Percentiles rank a stretch among this genome's conserved stretches.
These are phyloP conservation scores for Aspergillus cristatus DNA, from an alignment of 495 filamentous ascomycete genomes.

Conservation along the genomic window DNA sequence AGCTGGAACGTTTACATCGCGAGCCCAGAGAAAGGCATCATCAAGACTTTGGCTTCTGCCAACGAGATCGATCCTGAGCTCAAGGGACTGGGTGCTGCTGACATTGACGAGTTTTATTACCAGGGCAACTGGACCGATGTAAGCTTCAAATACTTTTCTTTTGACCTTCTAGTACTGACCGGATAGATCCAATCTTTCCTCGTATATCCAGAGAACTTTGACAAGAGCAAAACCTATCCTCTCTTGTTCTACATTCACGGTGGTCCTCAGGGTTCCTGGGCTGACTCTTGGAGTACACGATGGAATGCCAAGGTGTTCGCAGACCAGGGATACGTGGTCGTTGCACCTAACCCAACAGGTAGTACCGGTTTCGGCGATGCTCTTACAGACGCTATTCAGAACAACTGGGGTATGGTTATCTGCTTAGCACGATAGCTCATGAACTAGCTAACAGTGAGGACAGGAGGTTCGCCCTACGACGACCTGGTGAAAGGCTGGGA, in stretches of 20 bases:
- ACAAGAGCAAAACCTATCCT: slow-evolving; percentile 39
- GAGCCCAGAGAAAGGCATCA: slow-evolving; percentile 16
- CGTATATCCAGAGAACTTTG: slow-evolving; percentile 35
- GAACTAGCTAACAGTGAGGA: neutral
- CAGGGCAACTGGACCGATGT: slow-evolving; percentile 27
- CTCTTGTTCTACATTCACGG: slow-evolving; percentile 44
- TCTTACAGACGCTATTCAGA: slow-evolving; percentile 36
- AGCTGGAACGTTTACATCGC: slow-evolving; percentile 27
- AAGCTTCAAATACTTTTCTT: neutral
- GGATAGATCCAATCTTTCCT: slow-evolving; percentile 43
- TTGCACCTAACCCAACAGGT: slow-evolving; percentile 45
- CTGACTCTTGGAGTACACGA: slow-evolving; percentile 39
- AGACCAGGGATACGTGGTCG: slow-evolving; percentile 49
- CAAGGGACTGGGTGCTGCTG: slow-evolving; percentile 15
- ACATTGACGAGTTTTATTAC: slow-evolving; percentile 31
- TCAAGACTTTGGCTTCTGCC: slow-evolving; percentile 19
- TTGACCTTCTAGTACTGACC: neutral
- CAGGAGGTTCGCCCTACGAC: slow-evolving; percentile 41
- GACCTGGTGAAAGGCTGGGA: slow-evolving; percentile 45
- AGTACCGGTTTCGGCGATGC: slow-evolving; percentile 41
- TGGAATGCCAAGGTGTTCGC: slow-evolving; percentile 47
- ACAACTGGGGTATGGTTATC: slow-evolving; percentile 35
- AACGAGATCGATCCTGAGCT: slow-evolving; percentile 29
- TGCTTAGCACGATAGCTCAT: neutral
- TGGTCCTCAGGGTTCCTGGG: slow-evolving; percentile 42